Percentiles rank a stretch among this genome's conserved stretches.
Conservation (phyloP, 192 early-diverging fungal species). For the Gaertneriomyces sp. region DNA sequence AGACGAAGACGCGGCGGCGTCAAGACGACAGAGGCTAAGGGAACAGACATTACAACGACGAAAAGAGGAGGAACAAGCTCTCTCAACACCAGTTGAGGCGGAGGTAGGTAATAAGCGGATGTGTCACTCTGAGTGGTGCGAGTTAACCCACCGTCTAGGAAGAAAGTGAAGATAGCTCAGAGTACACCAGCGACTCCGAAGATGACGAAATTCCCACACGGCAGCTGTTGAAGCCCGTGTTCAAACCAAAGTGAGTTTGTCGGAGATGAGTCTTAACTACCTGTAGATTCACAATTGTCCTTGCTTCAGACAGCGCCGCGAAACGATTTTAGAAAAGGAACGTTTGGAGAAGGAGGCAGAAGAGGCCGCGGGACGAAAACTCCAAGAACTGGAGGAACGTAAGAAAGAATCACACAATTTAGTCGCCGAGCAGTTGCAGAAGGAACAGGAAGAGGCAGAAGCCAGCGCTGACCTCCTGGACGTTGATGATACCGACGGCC, state of each 20-base stretch:
- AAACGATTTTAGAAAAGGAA: slow-evolving; percentile 58
- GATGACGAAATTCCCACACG: slow-evolving; percentile 57
- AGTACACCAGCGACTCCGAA: slow-evolving; percentile 51
- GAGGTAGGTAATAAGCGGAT: not conserved
- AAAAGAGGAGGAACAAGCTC: slow-evolving; percentile 41
- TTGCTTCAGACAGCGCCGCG: slow-evolving; percentile 29
- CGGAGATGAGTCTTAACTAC: no score
- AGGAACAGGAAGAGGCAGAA: slow-evolving; percentile 48
- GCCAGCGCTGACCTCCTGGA: slow-evolving; percentile 48
- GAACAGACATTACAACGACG: slow-evolving; percentile 19
- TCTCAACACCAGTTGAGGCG: slow-evolving; percentile 9
- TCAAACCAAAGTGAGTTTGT: slow-evolving; percentile 77
- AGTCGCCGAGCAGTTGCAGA: slow-evolving; percentile 65
- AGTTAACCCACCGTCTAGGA: slow-evolving; percentile 8
- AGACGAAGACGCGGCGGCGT: slow-evolving; percentile 42
- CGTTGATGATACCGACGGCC: slow-evolving; percentile 88
- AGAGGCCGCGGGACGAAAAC: slow-evolving; percentile 53
- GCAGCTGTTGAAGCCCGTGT: slow-evolving; percentile 81
- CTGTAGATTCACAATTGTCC: not conserved
- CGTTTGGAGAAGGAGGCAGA: slow-evolving; percentile 52
- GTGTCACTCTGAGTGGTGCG: not conserved
- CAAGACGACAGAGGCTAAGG: slow-evolving; percentile 32
- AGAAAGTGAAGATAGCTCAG: slow-evolving; percentile 56
- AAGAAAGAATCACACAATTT: slow-evolving; percentile 75
- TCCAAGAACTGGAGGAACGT: slow-evolving; percentile 53